These are phyloP conservation scores for Pythium coloratum DNA, from an alignment of 352 stramenopile species.

Conservation along the genomic window DNA sequence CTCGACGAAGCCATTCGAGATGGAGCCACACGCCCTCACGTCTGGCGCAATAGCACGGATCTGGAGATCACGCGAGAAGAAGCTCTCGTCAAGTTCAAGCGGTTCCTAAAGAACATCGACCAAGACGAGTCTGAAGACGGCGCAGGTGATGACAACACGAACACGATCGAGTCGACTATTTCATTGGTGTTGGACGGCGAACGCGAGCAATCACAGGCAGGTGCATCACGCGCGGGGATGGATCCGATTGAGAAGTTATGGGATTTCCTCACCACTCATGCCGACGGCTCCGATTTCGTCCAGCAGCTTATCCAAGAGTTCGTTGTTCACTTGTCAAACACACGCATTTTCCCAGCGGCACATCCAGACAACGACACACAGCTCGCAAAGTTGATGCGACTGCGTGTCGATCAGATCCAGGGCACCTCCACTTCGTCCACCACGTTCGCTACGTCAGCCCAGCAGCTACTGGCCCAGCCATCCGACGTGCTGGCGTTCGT, in stretches of 20 bases:
- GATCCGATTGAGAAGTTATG: conserved; percentile 28
- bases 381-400: conserved; percentile 21
- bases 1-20: conserved; percentile 18
- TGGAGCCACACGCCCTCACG: background rate
- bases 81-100: conserved; percentile 12
- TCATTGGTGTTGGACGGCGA: conserved; percentile 22
- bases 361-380: conserved; percentile 27
- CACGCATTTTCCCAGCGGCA: conserved; percentile 22
- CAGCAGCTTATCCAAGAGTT: conserved; percentile 25
- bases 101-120: conserved; percentile 26
- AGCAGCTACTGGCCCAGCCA: conserved; percentile 20
- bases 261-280: conserved; percentile 23
- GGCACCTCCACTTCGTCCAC: background rate
- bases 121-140: conserved; percentile 1
- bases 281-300: background rate
- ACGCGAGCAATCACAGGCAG: background rate
- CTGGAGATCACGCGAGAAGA: background rate
- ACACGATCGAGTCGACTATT: conserved; percentile 27
- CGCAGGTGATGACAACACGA: conserved; percentile 14
- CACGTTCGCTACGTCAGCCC: conserved; percentile 2
- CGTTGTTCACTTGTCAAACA: conserved; percentile 19
- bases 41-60: background rate
- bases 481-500: conserved; percentile 7
- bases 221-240: conserved; percentile 5
- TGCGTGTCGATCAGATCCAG: conserved; percentile 26